These are phyloP conservation scores for Alternaria sp. DNA, from an alignment of 2,329 filamentous ascomycete genomes.

Conservation along the genomic window DNA sequence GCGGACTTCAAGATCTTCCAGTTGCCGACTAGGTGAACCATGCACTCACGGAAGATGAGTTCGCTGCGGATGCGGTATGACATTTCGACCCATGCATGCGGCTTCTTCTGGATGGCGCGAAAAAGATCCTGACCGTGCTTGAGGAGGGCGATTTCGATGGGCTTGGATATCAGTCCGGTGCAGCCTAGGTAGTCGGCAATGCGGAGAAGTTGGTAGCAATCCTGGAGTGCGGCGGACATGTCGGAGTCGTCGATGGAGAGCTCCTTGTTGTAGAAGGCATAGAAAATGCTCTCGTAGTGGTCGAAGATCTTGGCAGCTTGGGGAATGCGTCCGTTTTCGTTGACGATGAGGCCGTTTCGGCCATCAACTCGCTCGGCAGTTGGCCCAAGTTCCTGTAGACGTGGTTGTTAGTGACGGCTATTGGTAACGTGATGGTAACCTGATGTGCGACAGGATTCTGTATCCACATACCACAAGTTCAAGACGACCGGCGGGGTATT, in stretches of 20 bases:
- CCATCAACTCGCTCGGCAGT: conserved; percentile 41
- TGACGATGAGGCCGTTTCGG: conserved; percentile 34
- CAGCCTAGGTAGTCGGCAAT: conserved; percentile 59
- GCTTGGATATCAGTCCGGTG: conserved; percentile 53
- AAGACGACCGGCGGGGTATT: conserved; percentile 36
- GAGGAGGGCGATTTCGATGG: conserved; percentile 59
- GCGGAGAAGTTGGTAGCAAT: conserved; percentile 54
- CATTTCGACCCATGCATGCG: conserved; percentile 58
- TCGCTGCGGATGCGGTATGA: conserved; percentile 57
- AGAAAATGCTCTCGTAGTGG: conserved; percentile 57
- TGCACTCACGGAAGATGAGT: conserved; percentile 56
- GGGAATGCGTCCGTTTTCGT: conserved; percentile 49
- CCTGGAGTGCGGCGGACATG: conserved; percentile 53
- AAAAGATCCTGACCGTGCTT: conserved; percentile 59
- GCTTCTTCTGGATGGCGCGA: conserved; percentile 54
- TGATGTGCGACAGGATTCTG: not conserved
- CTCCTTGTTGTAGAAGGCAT: conserved; percentile 57
- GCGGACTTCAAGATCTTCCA: conserved; percentile 44
- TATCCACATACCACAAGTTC: conserved; percentile 37
- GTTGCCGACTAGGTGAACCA: conserved; percentile 56
- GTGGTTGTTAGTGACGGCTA: conserved; percentile 8
- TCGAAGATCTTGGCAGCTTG: conserved; percentile 36
- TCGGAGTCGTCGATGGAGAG: conserved; percentile 53
- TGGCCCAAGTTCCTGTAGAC: conserved; percentile 45
- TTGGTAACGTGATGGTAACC: not conserved